A percentile compares a stretch with the other conserved stretches of the same genome.
Evolutionary conservation across 2,329 filamentous ascomycete genomes (phyloP).

Genomic region (Penicillium brevicompactum): DNA sequence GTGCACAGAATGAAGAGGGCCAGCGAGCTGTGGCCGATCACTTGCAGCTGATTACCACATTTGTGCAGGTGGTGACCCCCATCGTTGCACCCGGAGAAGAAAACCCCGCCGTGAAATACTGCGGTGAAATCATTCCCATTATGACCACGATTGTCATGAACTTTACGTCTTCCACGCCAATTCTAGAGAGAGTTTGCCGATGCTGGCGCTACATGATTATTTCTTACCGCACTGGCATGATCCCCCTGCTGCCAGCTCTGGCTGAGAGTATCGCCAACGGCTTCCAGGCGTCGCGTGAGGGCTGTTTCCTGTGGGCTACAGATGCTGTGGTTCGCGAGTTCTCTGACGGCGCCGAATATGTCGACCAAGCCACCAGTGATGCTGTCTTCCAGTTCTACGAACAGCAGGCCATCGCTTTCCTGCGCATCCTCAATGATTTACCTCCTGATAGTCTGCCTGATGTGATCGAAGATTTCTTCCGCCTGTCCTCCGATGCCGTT

Average conservation of each 20-base stretch:
- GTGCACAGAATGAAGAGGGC: slow-evolving; percentile 77
- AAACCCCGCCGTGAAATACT: slow-evolving; percentile 94
- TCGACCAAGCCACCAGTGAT: slow-evolving; percentile 77
- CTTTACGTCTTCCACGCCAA: slow-evolving; percentile 82
- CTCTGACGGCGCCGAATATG: slow-evolving; percentile 82
- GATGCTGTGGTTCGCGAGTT: slow-evolving; percentile 94
- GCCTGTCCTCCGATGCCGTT: slow-evolving; percentile 84
- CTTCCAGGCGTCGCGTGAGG: slow-evolving; percentile 83
- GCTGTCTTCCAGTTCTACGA: slow-evolving; percentile 95
- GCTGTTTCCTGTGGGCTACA: slow-evolving; percentile 98
- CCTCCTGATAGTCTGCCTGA: slow-evolving; percentile 75
- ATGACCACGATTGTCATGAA: slow-evolving; percentile 83
- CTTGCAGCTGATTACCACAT: slow-evolving; percentile 87
- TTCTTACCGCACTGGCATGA: slow-evolving; percentile 87
- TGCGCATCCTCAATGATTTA: slow-evolving; percentile 84
- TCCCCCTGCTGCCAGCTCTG: slow-evolving; percentile 78
- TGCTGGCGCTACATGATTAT: slow-evolving; percentile 98
- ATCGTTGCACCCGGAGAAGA: slow-evolving; percentile 71
- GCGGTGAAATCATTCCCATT: slow-evolving; percentile 88
- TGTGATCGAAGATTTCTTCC: slow-evolving; percentile 94
- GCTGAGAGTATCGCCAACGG: slow-evolving; percentile 86
- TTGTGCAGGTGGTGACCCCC: slow-evolving; percentile 77
- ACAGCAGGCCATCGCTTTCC: slow-evolving; percentile 84
- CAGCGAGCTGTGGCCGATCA: slow-evolving; percentile 93
- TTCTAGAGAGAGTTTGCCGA: slow-evolving; percentile 89